phyloP scores from a whole-genome alignment of 257 asterid genomes.

The Solanum bulbocastanum region DNA sequence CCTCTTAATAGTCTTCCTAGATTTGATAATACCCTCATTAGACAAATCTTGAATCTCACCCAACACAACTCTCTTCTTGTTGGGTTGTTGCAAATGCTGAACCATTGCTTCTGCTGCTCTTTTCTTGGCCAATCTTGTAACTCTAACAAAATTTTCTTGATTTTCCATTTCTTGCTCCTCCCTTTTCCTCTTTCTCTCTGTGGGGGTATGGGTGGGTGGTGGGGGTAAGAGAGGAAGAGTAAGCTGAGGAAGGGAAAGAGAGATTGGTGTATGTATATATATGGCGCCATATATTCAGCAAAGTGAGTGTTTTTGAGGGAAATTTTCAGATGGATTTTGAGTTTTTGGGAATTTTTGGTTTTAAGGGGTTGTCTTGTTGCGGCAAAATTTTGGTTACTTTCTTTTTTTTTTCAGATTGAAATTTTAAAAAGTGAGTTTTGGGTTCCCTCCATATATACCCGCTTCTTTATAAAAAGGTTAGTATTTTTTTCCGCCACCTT shows the following conservation, averaged over 20 bases:
- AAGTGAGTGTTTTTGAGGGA: not conserved
- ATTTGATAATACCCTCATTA: not conserved
- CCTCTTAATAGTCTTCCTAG: not conserved
- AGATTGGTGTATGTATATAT: not conserved
- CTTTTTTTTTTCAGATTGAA: not conserved
- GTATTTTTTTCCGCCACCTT: no score
- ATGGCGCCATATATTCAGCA: not conserved
- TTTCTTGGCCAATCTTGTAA: slow-evolving; percentile 16
- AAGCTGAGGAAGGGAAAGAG: not conserved
- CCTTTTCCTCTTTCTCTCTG: not conserved
- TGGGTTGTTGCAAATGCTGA: not conserved
- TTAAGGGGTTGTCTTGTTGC: not conserved
- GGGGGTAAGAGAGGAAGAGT: not conserved
- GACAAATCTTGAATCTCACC: slow-evolving; percentile 4
- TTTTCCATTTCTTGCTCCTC: slow-evolving; percentile 2
- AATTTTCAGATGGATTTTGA: not conserved
- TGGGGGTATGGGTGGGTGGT: not conserved
- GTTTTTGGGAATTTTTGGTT: not conserved
- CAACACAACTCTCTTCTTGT: slow-evolving; percentile 15
- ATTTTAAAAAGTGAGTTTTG: not conserved
- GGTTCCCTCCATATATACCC: not conserved
- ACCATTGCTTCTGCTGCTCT: slow-evolving; percentile 17
- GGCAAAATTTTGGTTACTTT: not conserved
- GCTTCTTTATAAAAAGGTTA: not conserved
- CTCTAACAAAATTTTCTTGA: slow-evolving; percentile 2